Percentiles rank a stretch among this genome's conserved stretches.
These are phyloP conservation scores for Iodosphaeria phyllophila DNA, from an alignment of 2,329 filamentous ascomycete genomes.

Conservation along the genomic window DNA sequence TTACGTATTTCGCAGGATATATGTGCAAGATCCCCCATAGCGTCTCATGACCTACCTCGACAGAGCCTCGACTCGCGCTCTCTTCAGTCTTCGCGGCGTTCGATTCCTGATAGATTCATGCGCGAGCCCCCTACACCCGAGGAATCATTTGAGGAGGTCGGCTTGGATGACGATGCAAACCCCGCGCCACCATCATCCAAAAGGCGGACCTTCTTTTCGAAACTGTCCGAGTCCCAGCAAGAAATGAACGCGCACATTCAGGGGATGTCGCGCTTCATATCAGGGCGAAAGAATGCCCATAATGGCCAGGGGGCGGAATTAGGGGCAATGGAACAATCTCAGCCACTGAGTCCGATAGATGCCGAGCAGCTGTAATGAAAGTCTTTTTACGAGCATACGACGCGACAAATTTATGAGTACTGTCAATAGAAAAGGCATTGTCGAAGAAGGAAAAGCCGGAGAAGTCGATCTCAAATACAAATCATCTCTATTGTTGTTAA, in stretches of 20 bases:
- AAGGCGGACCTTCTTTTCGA: conserved; percentile 65
- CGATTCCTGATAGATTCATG: conserved; percentile 37
- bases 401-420: too few species aligned
- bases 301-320: conserved; percentile 15
- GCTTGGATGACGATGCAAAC: conserved; percentile 59
- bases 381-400: too few species aligned
- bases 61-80: conserved; percentile 65
- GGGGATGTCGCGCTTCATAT: conserved; percentile 15
- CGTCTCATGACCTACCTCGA: conserved; percentile 40
- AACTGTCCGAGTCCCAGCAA: conserved; percentile 49
- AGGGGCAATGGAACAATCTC: conserved; percentile 13
- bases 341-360: conserved; percentile 10
- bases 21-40: conserved; percentile 64
- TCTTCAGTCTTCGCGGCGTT: conserved; percentile 41
- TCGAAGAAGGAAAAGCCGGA: too few species aligned
- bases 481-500: too few species aligned
- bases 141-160: conserved; percentile 79
- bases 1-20: conserved; percentile 51
- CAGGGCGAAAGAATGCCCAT: conserved; percentile 15
- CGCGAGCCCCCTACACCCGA: conserved; percentile 48
- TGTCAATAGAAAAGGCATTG: too few species aligned
- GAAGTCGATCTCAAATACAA: too few species aligned
- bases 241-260: conserved; percentile 8
- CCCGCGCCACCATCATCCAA: conserved; percentile 32
- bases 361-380: conserved; percentile 11